Evolutionary conservation across 2,329 filamentous ascomycete species (phyloP), one percentile per base, ranked within the genome.

Genomic region (Fusarium xyrophilum): DNA sequence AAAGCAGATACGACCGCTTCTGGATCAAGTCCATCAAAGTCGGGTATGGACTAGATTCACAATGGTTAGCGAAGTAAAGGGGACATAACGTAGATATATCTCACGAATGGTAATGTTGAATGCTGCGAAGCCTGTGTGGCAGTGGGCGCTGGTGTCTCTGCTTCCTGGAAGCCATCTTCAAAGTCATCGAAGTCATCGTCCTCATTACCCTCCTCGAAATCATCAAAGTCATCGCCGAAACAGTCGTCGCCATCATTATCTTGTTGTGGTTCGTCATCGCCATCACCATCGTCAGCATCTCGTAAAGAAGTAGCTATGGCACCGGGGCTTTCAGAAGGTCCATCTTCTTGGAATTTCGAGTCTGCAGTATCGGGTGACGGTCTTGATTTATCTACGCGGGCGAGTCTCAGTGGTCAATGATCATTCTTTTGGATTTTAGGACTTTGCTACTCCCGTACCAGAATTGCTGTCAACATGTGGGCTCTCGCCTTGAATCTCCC

Each of bases 111-210:
- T 69, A 84, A 77, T 56, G 77, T 75, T 25, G 78, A 73, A 67
- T 79, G 76, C 63, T 79, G 78, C 63, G 78, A 74, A 75, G 74
- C 30, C 39, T 64, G 63, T 57, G 63, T 32, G 74, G 76, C 67
- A 32, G 70, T 43, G 48, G 76, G 60, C 40, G 78, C 56, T 40
- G 63, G 67, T 54, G 79, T 75, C 56, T 82, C 82, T 59, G 86
- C 77, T 76, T 87, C 82, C 73, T 92, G 86, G 75, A 93, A 93
- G 38, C 84, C 89, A 70, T 90, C 91, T 75, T 91, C 89, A 78
- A 93, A 93, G 73, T 92, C 90, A 73, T 88, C 87, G 79, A 90
- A 89, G 73, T 86, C 86, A 28, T 82, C 82, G 46, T 82, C 82
- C 11, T 81, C 83, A 59, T 82, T 84, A 50, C 85, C 86, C 73